A percentile compares a stretch with the other conserved stretches of the same genome.
Evolutionary conservation across 2,329 filamentous ascomycete species (phyloP).

Genomic region (Intubia oerlemansii): DNA sequence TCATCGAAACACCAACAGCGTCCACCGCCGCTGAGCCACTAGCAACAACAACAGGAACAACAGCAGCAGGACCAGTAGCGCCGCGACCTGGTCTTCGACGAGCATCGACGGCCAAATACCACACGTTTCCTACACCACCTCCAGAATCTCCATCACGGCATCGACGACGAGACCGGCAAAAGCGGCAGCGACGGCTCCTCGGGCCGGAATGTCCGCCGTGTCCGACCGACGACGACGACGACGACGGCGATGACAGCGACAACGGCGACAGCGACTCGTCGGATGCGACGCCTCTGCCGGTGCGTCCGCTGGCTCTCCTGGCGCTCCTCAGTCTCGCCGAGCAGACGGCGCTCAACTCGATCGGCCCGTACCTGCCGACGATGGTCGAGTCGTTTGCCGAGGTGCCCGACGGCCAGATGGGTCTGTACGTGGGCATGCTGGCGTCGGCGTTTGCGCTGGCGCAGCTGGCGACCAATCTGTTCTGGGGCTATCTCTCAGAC

Average conservation of each 20-base stretch:
- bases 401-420: slow-evolving; percentile 47
- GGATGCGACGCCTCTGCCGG: slow-evolving; percentile 47
- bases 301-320: slow-evolving; percentile 61
- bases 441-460: slow-evolving; percentile 83
- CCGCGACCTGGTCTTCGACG: too few relatives aligned
- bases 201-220: too few relatives aligned
- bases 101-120: slow-evolving; percentile 39
- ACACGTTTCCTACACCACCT: slow-evolving; percentile 64
- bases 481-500: slow-evolving; percentile 75
- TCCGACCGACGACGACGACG: slow-evolving; percentile 1
- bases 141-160: too few relatives aligned
- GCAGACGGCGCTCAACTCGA: slow-evolving; percentile 92
- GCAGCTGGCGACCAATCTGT: slow-evolving; percentile 79
- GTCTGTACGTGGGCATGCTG: slow-evolving; percentile 75
- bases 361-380: slow-evolving; percentile 80
- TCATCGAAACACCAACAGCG: neutral
- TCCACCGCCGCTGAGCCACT: neutral
- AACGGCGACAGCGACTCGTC: slow-evolving; percentile 4
- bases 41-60: neutral
- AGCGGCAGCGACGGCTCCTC: slow-evolving; percentile 16
- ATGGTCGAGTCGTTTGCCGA: slow-evolving; percentile 80
- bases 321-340: slow-evolving; percentile 80
- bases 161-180: slow-evolving; percentile 49
- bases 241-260: neutral
- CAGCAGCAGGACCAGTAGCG: too few relatives aligned